These are phyloP conservation scores for Eucommia ulmoides DNA, from an alignment of 257 asterid species.

Conservation along the genomic window DNA sequence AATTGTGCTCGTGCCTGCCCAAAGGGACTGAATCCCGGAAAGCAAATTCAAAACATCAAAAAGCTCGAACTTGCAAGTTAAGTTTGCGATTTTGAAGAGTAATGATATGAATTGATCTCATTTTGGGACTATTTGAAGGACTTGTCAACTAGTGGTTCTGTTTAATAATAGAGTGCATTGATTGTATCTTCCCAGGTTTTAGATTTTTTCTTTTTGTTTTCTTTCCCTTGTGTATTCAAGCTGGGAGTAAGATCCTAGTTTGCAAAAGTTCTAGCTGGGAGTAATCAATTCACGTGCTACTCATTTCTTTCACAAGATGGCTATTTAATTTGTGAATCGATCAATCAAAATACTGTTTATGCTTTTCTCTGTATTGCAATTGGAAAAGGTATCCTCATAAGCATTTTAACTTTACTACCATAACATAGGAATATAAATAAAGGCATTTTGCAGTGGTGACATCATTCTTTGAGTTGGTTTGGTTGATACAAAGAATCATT, in stretches of 20 bases:
- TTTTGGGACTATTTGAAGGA: not conserved
- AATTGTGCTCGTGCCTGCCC: constrained; percentile 96
- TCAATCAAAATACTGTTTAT: not conserved
- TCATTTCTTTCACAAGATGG: not conserved
- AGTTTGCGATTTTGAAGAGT: constrained; percentile 13
- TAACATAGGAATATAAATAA: too few species aligned
- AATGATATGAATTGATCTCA: not conserved
- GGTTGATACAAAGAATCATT: too few species aligned
- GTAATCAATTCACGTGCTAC: too few species aligned
- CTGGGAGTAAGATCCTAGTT: not conserved
- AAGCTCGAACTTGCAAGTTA: constrained; percentile 45
- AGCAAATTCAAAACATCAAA: constrained; percentile 90
- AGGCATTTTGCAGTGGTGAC: too few species aligned
- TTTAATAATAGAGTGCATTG: not conserved
- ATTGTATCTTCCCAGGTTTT: not conserved
- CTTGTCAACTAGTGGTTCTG: not conserved
- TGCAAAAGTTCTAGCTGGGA: not conserved
- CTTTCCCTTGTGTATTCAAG: not conserved
- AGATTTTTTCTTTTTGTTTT: too few species aligned
- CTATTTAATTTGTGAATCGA: not conserved
- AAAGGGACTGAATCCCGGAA: constrained; percentile 88
- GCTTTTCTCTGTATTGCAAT: not conserved
- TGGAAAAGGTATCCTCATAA: too few species aligned
- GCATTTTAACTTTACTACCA: too few species aligned
- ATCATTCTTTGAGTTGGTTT: too few species aligned